These are phyloP conservation scores for Lentinula detonsa DNA, from an alignment of 768 basidiomycete species.

Conservation along the genomic window DNA sequence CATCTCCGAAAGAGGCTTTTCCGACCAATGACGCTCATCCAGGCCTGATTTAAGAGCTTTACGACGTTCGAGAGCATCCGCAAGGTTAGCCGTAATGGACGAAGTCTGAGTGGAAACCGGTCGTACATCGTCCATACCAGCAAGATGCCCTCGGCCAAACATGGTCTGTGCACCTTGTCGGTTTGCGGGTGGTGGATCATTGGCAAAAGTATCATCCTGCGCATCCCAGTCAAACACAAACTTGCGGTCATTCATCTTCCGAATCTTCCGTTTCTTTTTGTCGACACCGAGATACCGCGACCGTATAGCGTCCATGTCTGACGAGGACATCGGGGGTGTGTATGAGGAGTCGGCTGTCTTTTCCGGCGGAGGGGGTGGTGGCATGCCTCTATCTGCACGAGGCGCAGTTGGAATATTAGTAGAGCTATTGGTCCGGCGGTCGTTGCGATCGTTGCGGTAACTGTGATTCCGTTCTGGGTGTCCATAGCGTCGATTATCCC, in stretches of 20 bases:
- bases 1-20: conserved; percentile 89
- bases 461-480: conserved; percentile 45
- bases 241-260: conserved; percentile 93
- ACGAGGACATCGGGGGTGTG: conserved; percentile 68
- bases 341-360: conserved; percentile 34
- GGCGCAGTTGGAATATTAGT: conserved; percentile 82
- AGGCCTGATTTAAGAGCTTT: conserved; percentile 75
- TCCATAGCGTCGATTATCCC: conserved; percentile 39
- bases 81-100: conserved; percentile 44
- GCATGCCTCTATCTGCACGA: conserved; percentile 63
- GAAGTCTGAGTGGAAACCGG: conserved; percentile 25
- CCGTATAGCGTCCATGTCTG: conserved; percentile 76
- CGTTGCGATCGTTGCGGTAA: conserved; percentile 24
- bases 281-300: conserved; percentile 93
- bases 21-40: conserved; percentile 97
- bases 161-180: conserved; percentile 82
- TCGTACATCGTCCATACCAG: conserved; percentile 74
- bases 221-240: conserved; percentile 99
- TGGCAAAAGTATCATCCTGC: conserved; percentile 87
- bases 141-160: conserved; percentile 81
- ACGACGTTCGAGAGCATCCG: conserved; percentile 78
- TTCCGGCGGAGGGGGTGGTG: conserved; percentile 25
- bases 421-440: conserved; percentile 33
- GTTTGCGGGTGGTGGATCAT: conserved; percentile 68
- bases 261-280: conserved; percentile 90